Evolutionary conservation across 345 rosid species (phyloP).

Genomic region (Populus nigra): DNA sequence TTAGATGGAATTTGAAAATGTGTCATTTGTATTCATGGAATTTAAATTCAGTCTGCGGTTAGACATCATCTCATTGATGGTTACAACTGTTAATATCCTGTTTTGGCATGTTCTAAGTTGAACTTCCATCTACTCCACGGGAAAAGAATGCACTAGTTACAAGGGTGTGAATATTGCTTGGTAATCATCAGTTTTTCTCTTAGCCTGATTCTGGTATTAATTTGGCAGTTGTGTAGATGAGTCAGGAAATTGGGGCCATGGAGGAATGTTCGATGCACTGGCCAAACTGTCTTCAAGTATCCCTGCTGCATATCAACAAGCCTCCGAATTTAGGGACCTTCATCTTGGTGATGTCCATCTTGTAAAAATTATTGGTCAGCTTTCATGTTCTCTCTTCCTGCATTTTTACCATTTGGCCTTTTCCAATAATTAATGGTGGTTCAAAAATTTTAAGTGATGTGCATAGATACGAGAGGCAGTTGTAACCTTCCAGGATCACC

Average conservation of each 20-base stretch:
- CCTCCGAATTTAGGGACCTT: slow-evolving; percentile 66
- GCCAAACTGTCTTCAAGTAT: slow-evolving; percentile 50
- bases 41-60: not conserved
- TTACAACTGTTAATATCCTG: not conserved
- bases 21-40: not conserved
- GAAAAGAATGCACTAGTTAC: not conserved
- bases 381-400: not conserved
- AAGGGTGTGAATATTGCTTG: not conserved
- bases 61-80: not conserved
- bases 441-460: too few species aligned
- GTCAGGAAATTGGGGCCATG: slow-evolving; percentile 90
- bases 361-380: slow-evolving; percentile 55
- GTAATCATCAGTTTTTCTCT: not conserved
- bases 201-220: slow-evolving; percentile 14
- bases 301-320: slow-evolving; percentile 57
- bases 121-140: not conserved
- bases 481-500: not conserved
- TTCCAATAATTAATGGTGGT: too few species aligned
- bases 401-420: not conserved
- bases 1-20: not conserved
- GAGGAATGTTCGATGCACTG: slow-evolving; percentile 81
- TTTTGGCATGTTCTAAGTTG: not conserved
- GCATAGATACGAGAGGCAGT: not conserved
- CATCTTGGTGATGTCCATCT: slow-evolving; percentile 89
- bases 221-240: slow-evolving; percentile 70